Evolutionary conservation across 2,329 filamentous ascomycete genomes (phyloP), one percentile per base, ranked within the genome.

Genomic region (Xylaria sp.): DNA sequence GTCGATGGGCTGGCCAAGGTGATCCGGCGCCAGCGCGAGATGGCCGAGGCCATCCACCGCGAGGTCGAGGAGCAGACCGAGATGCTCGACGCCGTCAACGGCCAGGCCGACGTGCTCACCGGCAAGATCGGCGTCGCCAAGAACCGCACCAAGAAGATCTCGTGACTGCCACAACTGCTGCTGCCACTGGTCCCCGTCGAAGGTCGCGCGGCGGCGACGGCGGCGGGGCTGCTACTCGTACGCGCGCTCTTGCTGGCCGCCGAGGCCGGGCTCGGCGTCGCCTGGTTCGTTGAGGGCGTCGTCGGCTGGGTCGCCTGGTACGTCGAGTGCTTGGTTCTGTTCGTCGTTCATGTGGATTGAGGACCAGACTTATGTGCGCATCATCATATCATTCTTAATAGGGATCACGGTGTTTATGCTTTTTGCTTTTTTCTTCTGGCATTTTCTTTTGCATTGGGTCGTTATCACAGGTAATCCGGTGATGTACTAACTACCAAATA

Each of bases 71-170:
- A 83, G 61, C 89, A 93, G 75, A 88, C 85, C 50, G 80, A 84
- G 69, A 83, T 91, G 82, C 76, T 94, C 24, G 81, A 84, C 11
- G 71, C 84, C 61, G 68, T 92, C 57, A 86, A 88, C 59, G 77
- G 85, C 50, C 88, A 92, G 71, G 80, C 81, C 2, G 84, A 87
- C 57, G 76, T 87, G 5, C 76, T 91, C 16, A 78, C 81, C 40
- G 80, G 80, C 56, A 93, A 93, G 79, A 73, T 92, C 52, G 78
- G 81, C 57, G 83, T 92, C 56, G 89, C 86, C n/a, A 91, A 89
- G 76, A 85, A 86, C 65, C 81, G 89, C 52, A 81, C 87, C 54
- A 81, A 78, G 68, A 89, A 87, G 75, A 85, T 92, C 63, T 80
- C 66, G 19, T 69, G 63, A 69, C 55, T 61, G n/a, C n/a, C n/a